These are phyloP conservation scores for Sarocladiaceae sp. DNA, from an alignment of 2,329 filamentous ascomycete species.

Conservation along the genomic window DNA sequence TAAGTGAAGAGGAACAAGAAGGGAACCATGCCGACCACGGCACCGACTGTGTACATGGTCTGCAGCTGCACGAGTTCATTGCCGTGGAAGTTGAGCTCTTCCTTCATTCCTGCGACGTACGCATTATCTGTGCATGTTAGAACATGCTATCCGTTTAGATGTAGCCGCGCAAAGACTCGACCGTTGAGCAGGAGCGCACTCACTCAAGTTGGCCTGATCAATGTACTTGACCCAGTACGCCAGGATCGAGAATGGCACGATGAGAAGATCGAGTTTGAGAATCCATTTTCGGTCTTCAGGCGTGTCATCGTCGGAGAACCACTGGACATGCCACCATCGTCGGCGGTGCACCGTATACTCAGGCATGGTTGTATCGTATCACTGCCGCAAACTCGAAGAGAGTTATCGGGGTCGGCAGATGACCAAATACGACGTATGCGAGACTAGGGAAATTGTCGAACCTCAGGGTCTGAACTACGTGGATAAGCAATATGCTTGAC, in stretches of 20 bases:
- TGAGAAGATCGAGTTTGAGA: constrained; percentile 50
- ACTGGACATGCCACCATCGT: constrained; percentile 17
- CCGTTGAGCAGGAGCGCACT: no score
- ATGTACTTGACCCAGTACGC: constrained; percentile 14
- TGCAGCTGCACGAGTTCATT: constrained; percentile 52
- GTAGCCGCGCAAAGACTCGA: no score
- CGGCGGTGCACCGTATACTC: not conserved
- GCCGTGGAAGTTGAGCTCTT: constrained; percentile 45
- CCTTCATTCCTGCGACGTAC: constrained; percentile 46
- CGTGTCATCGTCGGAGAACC: constrained; percentile 46
- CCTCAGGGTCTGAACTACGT: no score
- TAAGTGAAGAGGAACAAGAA: constrained; percentile 48
- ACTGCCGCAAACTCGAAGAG: no score
- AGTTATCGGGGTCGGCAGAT: no score
- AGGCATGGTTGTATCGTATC: not conserved
- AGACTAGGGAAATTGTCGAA: no score
- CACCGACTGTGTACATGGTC: constrained; percentile 36
- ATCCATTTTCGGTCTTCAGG: constrained; percentile 34
- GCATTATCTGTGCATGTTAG: constrained; percentile 47
- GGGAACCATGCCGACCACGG: constrained; percentile 27
- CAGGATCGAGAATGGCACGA: constrained; percentile 42
- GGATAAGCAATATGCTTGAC: no score
- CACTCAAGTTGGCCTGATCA: constrained; percentile 12
- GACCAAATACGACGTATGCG: no score
- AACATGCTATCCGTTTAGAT: not conserved